Base-by-base conservation (phyloP, 768 basidiomycete genomes). In the Lentinula lateritia region DNA sequence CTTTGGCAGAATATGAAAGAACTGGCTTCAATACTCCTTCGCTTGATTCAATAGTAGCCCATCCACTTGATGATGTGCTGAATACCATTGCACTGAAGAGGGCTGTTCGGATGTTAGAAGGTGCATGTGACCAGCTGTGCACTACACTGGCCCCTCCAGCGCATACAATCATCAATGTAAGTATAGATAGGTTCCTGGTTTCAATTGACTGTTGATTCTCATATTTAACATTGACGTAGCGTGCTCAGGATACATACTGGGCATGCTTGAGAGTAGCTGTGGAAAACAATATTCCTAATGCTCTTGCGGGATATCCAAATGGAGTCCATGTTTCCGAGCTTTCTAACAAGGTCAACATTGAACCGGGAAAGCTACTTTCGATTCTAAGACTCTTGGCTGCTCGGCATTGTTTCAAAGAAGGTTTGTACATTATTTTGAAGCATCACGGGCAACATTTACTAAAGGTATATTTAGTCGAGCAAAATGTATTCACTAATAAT, bases 41-140 rank as follows among this genome's bases (percentile, higher is more conserved):
- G 52, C 68, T 75, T 28, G 67, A 77, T 50, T 67, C 68, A 35
- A 61, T 64, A 0, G 61, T 45, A 15, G 61, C 60, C 39, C 68
- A 72, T 28, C 68, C 69, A 0, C 61, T 76, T 58, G 74, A 76
- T 48, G 43, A 63, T 34, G 65, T 67, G 6, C 35, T 62, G 15
- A 66, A 74, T 50, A 61, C 66, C 0, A 56, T 68, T 20, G 65
- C 61, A 0, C 59, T 74, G 45, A 71, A 67, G 64, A 58, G 55
- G 16, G 63, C 70, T 1, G 41, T 75, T 41, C 66, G 69, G 20
- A 69, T 62, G 2, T 64, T 75, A 18, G 74, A 76, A 61, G 76
- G 75, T 43, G 75, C 75, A 50, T 74, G 74, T 62, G 66, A 67
- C 15, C 76, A 74, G 61, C 45, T 77, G 38, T 73, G 74, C 61